phyloP scores from a whole-genome alignment of 345 rosid genomes.

The Euclidium syriacum region DNA sequence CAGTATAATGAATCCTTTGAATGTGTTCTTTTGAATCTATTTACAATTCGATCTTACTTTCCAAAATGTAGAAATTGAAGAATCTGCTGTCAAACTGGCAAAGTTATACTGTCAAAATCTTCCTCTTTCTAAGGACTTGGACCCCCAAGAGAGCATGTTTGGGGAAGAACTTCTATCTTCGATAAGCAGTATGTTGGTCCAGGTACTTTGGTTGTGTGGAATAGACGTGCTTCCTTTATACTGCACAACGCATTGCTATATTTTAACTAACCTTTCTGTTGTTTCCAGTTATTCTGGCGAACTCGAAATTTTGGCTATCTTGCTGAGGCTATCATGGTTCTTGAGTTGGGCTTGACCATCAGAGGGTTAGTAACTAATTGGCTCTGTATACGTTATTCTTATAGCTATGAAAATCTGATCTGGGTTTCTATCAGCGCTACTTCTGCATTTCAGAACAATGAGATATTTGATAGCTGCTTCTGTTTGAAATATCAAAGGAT shows the following conservation, averaged over 20 bases:
- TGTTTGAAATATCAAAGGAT: not conserved
- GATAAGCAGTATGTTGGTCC: slow-evolving; percentile 70
- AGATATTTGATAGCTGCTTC: not conserved
- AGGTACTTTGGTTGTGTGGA: slow-evolving; percentile 44
- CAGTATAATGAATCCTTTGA: not conserved
- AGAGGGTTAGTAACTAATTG: slow-evolving; percentile 48
- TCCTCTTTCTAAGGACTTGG: slow-evolving; percentile 84
- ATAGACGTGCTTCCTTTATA: not conserved
- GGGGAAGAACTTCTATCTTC: slow-evolving; percentile 89
- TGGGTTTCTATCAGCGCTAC: not conserved
- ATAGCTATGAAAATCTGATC: not conserved
- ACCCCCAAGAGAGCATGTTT: slow-evolving; percentile 85
- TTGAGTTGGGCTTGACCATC: slow-evolving; percentile 84
- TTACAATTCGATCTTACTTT: slow-evolving; percentile 14
- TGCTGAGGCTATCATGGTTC: slow-evolving; percentile 83
- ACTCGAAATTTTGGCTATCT: slow-evolving; percentile 70
- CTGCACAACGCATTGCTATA: not conserved
- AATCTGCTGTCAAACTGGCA: slow-evolving; percentile 51
- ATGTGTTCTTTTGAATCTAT: slow-evolving; percentile 8
- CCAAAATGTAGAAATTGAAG: slow-evolving; percentile 54
- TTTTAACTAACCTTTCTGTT: slow-evolving; percentile 4
- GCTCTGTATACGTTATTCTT: not conserved
- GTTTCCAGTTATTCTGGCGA: slow-evolving; percentile 67
- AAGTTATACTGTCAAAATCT: slow-evolving; percentile 70
- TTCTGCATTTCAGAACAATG: not conserved